Percentiles rank a stretch among this genome's conserved stretches.
Conservation (phyloP, 805 yeast species). For the Barnettozyma sp. region DNA sequence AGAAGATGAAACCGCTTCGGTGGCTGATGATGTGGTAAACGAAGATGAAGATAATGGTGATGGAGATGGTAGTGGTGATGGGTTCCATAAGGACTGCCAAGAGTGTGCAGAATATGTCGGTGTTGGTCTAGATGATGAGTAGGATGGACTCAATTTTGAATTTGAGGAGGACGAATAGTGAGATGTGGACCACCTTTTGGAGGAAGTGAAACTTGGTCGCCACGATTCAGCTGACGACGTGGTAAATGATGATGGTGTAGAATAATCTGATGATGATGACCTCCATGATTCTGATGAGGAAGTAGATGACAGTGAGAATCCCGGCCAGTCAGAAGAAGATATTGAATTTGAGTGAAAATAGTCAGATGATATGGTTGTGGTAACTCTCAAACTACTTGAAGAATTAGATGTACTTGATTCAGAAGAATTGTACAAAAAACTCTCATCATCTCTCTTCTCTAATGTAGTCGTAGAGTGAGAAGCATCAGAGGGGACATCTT, state of each 20-base stretch:
- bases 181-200: too few species aligned
- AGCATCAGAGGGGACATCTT: too few species aligned
- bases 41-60: too few species aligned
- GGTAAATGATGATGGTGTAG: conserved; percentile 1
- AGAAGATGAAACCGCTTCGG: conserved; percentile 4
- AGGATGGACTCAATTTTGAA: conserved; percentile 1
- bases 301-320: conserved; percentile 4
- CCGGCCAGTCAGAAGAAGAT: conserved; percentile 4
- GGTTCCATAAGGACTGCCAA: too few species aligned
- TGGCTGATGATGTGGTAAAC: too few species aligned
- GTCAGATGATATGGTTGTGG: too few species aligned
- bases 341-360: conserved; percentile 1
- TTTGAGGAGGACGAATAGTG: background rate
- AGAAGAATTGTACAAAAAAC: background rate
- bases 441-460: conserved; percentile 2
- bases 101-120: too few species aligned
- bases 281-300: conserved; percentile 5
- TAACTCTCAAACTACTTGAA: background rate
- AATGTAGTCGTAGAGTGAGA: too few species aligned
- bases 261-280: conserved; percentile 2
- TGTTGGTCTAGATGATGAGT: background rate
- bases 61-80: too few species aligned
- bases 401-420: background rate
- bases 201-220: too few species aligned
- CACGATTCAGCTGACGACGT: background rate